A percentile compares a stretch with the other conserved stretches of the same genome.
These are phyloP conservation scores for Cyclocybe cylindracea DNA, from an alignment of 768 basidiomycete genomes.

Conservation along the genomic window DNA sequence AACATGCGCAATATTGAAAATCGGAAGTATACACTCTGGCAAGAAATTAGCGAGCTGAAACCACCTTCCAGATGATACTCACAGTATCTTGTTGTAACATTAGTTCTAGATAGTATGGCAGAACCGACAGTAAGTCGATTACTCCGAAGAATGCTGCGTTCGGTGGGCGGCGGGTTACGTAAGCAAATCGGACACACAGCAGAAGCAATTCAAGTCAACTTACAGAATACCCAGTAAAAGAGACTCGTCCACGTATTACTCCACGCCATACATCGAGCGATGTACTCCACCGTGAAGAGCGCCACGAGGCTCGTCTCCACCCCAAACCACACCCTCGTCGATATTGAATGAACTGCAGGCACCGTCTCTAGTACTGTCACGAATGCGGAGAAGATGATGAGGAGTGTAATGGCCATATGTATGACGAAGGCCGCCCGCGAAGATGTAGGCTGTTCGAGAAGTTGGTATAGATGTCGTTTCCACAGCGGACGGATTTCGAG, in stretches of 20 bases:
- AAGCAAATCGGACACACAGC: constrained; percentile 3
- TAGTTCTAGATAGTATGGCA: constrained; percentile 90
- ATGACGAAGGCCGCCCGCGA: constrained; percentile 76
- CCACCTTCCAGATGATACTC: constrained; percentile 1
- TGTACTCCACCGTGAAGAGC: constrained; percentile 85
- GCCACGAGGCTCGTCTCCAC: constrained; percentile 83
- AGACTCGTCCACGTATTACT: constrained; percentile 64
- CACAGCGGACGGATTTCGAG: constrained; percentile 47
- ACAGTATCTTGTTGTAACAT: constrained; percentile 85
- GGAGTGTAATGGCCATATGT: constrained; percentile 66
- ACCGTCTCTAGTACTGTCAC: constrained; percentile 83
- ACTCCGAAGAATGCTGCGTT: constrained; percentile 74
- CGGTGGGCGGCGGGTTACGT: neutral
- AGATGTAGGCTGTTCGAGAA: constrained; percentile 81
- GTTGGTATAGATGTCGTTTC: constrained; percentile 65
- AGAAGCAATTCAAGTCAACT: constrained; percentile 10
- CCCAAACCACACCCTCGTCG: constrained; percentile 80
- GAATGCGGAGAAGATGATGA: constrained; percentile 74
- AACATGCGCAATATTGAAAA: constrained; percentile 93
- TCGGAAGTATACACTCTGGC: constrained; percentile 79
- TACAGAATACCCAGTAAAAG: constrained; percentile 71
- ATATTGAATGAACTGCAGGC: constrained; percentile 70
- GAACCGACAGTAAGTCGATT: constrained; percentile 81
- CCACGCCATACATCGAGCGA: constrained; percentile 74
- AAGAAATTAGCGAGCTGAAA: neutral